Evolutionary conservation across 495 filamentous ascomycete species (phyloP), one percentile per base, ranked within the genome.

Genomic region (Penicillium lividum): DNA sequence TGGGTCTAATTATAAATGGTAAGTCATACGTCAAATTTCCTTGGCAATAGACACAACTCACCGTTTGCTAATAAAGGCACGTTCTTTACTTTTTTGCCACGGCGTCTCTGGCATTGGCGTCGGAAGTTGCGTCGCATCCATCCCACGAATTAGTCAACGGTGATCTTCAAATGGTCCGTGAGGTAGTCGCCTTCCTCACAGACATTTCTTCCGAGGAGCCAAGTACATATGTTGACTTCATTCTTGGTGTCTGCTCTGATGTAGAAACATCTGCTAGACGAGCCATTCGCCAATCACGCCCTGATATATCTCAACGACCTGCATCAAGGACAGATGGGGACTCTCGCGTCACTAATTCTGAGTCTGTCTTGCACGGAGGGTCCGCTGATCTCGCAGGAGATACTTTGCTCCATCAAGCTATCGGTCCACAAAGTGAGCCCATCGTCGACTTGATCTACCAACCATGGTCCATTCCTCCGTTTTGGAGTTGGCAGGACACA

Each of bases 211-310:
- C 49, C 7, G 52, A 64, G 30, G 65, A 67, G 29, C 61, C 59
- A 43, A 61, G 56, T 27, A 67, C 65, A 40, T 67, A 59, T 57
- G 33, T 58, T 10, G 65, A 67, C 42, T 64, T 57, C 49, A 56
- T 67, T 18, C 44, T 67, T 11, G 42, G 50, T 3, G n/a, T 60
- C 7, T 67, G 61, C 46, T 60, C 56, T 6, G 61, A 64, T 3
- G 22, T 61, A 3, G 49, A 61, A 45, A 31, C 3, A 30, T 56
- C 57, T 15, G 61, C 60, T 10, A 51, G 40, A 40, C 42, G 51
- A 43, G 54, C 55, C 16, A 15, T 58, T 3, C 54, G 34, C 43
- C 10, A 56, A 28, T 4, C 4, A 8, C 43, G 33, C 9, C 3
- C 3, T 22, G 38, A 50, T 33, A 30, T 13, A 8, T 1, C 5